phyloP scores from a whole-genome alignment of 106 monocot species.

The Amphibolis antarctica region DNA sequence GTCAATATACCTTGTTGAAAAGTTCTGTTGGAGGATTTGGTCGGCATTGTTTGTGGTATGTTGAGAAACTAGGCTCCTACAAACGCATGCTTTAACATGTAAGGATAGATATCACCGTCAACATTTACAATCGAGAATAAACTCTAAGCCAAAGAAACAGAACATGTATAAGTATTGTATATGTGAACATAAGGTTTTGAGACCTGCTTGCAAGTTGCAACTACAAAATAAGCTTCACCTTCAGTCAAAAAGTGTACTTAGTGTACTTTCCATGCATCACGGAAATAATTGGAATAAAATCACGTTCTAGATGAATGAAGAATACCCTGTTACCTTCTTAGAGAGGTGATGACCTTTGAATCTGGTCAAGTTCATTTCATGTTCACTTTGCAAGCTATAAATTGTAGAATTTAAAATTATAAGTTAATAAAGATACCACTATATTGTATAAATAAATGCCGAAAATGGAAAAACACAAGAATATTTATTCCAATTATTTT shows the following conservation, averaged over 20 bases:
- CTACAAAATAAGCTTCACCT: too few relatives aligned
- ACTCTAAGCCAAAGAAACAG: too few relatives aligned
- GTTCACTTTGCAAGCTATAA: not conserved
- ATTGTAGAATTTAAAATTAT: not conserved
- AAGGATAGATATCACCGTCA: not conserved
- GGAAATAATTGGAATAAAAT: not conserved
- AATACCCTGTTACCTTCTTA: not conserved
- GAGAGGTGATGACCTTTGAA: not conserved
- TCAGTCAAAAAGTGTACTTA: too few relatives aligned
- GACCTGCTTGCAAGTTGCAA: too few relatives aligned
- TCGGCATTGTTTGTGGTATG: not conserved
- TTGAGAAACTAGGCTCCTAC: not conserved
- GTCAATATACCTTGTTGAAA: not conserved
- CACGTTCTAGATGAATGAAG: not conserved
- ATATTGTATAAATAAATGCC: too few relatives aligned
- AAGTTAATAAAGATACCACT: not conserved
- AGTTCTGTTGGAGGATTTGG: slow-evolving; percentile 5
- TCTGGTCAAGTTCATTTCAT: not conserved
- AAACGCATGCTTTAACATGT: not conserved
- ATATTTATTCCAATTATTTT: too few relatives aligned
- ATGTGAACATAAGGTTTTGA: too few relatives aligned
- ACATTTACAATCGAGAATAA: too few relatives aligned
- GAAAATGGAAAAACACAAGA: not conserved
- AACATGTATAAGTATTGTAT: too few relatives aligned
- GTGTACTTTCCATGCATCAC: too few relatives aligned